These are phyloP conservation scores for Vigna reflexopilosa DNA, from an alignment of 306 rosid genomes.

Conservation along the genomic window DNA sequence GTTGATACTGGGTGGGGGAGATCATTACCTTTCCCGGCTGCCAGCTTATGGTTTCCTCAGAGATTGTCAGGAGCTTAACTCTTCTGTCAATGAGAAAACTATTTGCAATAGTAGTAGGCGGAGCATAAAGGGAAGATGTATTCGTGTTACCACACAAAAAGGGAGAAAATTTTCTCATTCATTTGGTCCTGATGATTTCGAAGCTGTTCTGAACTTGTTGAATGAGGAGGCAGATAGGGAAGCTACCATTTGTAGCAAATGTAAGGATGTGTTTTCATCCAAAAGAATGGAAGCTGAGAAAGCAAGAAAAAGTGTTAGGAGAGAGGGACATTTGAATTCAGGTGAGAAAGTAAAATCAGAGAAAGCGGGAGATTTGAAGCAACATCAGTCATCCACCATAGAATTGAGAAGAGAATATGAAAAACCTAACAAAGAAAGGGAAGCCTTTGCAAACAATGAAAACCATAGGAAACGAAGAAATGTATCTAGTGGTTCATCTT, in stretches of 20 bases:
- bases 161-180: constrained; percentile 47
- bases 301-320: constrained; percentile 41
- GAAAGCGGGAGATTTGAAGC: constrained; percentile 47
- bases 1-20: constrained; percentile 62
- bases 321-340: constrained; percentile 55
- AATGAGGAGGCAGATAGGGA: constrained; percentile 67
- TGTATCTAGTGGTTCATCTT: constrained; percentile 85
- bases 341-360: constrained; percentile 54
- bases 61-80: constrained; percentile 54
- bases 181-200: constrained; percentile 55
- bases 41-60: constrained; percentile 51
- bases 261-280: constrained; percentile 49
- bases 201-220: constrained; percentile 76
- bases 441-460: constrained; percentile 46
- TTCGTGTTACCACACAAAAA: constrained; percentile 49
- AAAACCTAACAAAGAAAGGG: constrained; percentile 45
- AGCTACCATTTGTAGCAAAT: constrained; percentile 41
- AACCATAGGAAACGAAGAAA: constrained; percentile 56
- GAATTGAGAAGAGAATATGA: constrained; percentile 52
- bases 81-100: constrained; percentile 52
- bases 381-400: constrained; percentile 37
- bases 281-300: constrained; percentile 56
- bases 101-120: constrained; percentile 53
- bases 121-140: constrained; percentile 52
- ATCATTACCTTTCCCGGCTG: constrained; percentile 51